phyloP scores from a whole-genome alignment of 805 yeast genomes.

The Zygosaccharomyces kombuchaensis region DNA sequence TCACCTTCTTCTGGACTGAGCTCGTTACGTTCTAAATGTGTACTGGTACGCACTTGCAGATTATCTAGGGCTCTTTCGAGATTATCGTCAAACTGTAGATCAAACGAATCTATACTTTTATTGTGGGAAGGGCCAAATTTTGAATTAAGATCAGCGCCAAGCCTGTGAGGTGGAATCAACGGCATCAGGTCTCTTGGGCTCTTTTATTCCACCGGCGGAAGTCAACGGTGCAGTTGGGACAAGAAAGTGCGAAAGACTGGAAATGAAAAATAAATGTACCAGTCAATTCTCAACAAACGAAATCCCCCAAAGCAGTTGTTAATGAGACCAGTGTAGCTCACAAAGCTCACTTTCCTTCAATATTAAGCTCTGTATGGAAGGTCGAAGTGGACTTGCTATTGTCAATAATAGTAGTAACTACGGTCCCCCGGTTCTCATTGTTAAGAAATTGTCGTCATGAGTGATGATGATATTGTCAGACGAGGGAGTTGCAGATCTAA shows the following conservation, averaged over 20 bases:
- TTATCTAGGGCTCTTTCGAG: constrained; percentile 60
- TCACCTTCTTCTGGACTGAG: constrained; percentile 31
- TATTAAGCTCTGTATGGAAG: background rate
- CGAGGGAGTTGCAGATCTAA: too few relatives aligned
- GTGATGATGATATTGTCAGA: too few relatives aligned
- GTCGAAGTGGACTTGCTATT: background rate
- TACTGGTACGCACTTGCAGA: constrained; percentile 40
- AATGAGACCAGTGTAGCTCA: background rate
- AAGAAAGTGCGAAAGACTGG: background rate
- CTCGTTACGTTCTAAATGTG: constrained; percentile 31
- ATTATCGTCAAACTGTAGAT: constrained; percentile 58
- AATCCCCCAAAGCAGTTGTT: background rate
- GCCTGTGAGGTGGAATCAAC: constrained; percentile 22
- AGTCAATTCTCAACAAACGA: background rate
- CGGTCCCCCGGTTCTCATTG: background rate
- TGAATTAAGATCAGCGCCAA: constrained; percentile 10
- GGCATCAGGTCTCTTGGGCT: constrained; percentile 15
- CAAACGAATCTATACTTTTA: constrained; percentile 45
- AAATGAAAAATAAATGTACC: background rate
- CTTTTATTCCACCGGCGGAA: constrained; percentile 1
- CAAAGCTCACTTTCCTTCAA: background rate
- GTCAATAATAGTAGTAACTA: background rate
- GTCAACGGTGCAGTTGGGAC: background rate
- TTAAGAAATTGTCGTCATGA: too few relatives aligned
- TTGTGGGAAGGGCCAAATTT: constrained; percentile 8